phyloP scores from a whole-genome alignment of 2,329 filamentous ascomycete genomes.

The Hymenoscyphus linearis region DNA sequence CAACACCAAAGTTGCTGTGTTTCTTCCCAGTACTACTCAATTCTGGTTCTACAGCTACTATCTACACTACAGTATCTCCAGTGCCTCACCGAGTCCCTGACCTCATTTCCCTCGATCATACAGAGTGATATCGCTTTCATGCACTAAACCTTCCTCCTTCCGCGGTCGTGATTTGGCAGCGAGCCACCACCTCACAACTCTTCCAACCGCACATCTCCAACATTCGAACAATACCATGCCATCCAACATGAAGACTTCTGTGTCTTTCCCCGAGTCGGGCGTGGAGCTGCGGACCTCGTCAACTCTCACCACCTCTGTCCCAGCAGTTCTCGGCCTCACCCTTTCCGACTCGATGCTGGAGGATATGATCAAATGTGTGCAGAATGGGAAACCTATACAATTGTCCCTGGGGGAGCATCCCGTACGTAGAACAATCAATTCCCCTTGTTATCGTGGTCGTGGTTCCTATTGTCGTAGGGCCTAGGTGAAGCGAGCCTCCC shows the following conservation, averaged over 20 bases:
- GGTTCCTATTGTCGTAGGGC: background rate
- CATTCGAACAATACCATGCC: background rate
- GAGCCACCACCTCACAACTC: slow-evolving; percentile 13
- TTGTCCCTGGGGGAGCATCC: slow-evolving; percentile 53
- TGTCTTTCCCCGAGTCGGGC: slow-evolving; percentile 53
- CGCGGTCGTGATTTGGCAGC: slow-evolving; percentile 21
- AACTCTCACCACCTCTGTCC: slow-evolving; percentile 39
- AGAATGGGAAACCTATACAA: slow-evolving; percentile 51
- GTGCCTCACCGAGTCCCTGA: background rate
- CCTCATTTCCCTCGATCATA: slow-evolving; percentile 8
- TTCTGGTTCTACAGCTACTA: background rate
- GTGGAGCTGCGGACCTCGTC: slow-evolving; percentile 47
- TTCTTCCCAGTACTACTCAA: background rate
- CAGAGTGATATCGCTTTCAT: slow-evolving; percentile 21
- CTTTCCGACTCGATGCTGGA: slow-evolving; percentile 54
- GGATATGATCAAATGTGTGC: slow-evolving; percentile 56
- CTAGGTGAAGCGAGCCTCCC: background rate
- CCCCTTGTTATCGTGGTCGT: background rate
- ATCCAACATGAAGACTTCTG: slow-evolving; percentile 42
- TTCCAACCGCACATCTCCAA: slow-evolving; percentile 4
- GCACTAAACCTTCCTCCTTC: slow-evolving; percentile 18
- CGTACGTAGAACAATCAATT: slow-evolving; percentile 40
- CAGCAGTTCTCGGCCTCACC: slow-evolving; percentile 54
- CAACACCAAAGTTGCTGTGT: background rate
- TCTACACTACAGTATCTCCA: background rate